Percentiles rank a stretch among this genome's conserved stretches.
Conservation (phyloP, 345 rosid genomes). For the Camelina laxa region DNA sequence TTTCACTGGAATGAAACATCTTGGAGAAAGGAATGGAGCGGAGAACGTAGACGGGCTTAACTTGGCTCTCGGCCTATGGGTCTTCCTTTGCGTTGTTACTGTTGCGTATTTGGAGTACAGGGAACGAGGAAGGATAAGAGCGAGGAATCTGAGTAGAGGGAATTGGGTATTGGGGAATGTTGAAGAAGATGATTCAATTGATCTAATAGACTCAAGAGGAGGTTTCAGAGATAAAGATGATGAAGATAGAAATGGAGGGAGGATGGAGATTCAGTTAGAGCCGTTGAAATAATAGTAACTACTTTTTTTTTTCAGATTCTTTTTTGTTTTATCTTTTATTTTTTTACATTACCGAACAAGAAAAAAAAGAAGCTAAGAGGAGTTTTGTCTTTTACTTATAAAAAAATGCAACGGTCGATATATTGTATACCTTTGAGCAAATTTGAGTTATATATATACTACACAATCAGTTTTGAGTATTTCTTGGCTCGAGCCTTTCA, state of each 20-base stretch:
- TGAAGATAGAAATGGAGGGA: constrained; percentile 49
- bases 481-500: not conserved
- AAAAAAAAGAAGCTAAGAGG: not conserved
- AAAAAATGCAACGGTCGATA: constrained; percentile 31
- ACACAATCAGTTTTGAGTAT: not conserved
- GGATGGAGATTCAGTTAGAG: constrained; percentile 92
- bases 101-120: constrained; percentile 66
- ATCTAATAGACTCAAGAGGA: constrained; percentile 64
- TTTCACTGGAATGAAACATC: constrained; percentile 60
- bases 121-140: constrained; percentile 54
- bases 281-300: constrained; percentile 58
- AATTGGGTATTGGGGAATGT: constrained; percentile 79
- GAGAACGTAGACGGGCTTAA: constrained; percentile 78
- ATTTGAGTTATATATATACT: constrained; percentile 17
- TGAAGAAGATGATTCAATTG: constrained; percentile 82
- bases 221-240: constrained; percentile 54
- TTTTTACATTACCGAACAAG: constrained; percentile 22
- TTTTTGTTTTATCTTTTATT: not conserved
- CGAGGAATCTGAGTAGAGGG: constrained; percentile 60
- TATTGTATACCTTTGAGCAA: constrained; percentile 31
- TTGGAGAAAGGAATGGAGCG: constrained; percentile 79
- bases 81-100: constrained; percentile 53
- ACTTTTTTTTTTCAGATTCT: not conserved
- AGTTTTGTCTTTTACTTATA: constrained; percentile 40
- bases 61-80: constrained; percentile 75